Evolutionary conservation across 148 eudicot species (phyloP).

Genomic region (Simmondsia chinensis): DNA sequence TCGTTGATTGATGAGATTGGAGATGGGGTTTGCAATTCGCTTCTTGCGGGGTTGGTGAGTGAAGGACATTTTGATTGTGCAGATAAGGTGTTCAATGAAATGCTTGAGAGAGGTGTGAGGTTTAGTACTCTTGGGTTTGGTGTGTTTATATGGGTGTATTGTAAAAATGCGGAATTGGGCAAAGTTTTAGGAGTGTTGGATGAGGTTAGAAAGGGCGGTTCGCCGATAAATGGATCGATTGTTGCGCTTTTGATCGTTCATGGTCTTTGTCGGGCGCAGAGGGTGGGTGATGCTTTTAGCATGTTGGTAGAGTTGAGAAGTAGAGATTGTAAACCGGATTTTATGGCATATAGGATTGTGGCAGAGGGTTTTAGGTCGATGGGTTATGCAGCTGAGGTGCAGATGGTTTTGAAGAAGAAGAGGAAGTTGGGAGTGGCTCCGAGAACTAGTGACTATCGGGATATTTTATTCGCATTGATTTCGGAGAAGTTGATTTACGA

Average conservation of each 20-base stretch:
- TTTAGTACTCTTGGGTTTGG: constrained; percentile 81
- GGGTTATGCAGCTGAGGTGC: constrained; percentile 54
- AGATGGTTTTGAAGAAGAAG: constrained; percentile 61
- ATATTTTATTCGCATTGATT: constrained; percentile 48
- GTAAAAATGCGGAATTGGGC: constrained; percentile 26
- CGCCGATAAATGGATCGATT: constrained; percentile 48
- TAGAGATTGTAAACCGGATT: constrained; percentile 78
- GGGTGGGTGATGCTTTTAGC: constrained; percentile 39
- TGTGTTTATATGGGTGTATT: constrained; percentile 49
- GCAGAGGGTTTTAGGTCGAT: constrained; percentile 50
- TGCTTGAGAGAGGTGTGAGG: constrained; percentile 40
- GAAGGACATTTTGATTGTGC: constrained; percentile 41
- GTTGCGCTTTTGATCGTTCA: constrained; percentile 61
- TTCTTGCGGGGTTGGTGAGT: constrained; percentile 54
- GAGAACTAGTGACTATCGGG: constrained; percentile 45
- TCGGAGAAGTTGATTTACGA: constrained; percentile 50
- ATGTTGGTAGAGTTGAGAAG: constrained; percentile 58
- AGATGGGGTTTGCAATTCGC: constrained; percentile 36
- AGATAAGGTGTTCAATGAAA: constrained; percentile 60
- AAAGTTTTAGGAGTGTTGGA: constrained; percentile 39
- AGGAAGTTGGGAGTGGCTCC: constrained; percentile 90
- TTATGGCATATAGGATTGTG: constrained; percentile 78
- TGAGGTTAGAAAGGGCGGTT: constrained; percentile 28
- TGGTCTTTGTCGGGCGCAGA: constrained; percentile 49
- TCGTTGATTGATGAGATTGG: constrained; percentile 27